Evolutionary conservation across 129 eudicot species (phyloP).

Genomic region (Lonicera japonica): DNA sequence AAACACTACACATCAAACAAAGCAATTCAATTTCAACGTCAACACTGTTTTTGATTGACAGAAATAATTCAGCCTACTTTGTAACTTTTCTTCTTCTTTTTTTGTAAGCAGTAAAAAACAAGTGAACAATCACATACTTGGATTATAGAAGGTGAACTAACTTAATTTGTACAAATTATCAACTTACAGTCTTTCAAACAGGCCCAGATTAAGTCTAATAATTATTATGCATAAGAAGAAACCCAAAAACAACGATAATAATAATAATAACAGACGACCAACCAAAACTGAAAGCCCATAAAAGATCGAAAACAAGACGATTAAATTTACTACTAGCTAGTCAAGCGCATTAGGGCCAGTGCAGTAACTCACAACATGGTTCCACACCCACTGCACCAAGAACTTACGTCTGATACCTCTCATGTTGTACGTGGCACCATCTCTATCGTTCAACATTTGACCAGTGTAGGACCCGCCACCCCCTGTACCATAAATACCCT

Average conservation of each 20-base stretch:
- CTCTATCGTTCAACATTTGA: conserved; percentile 72
- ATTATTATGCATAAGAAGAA: conserved; percentile 8
- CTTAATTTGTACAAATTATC: too few species aligned
- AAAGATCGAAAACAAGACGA: conserved; percentile 9
- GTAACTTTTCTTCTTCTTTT: too few species aligned
- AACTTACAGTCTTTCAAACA: neutral
- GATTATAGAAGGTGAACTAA: too few species aligned
- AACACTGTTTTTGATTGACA: too few species aligned
- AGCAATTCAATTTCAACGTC: too few species aligned
- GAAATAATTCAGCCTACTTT: too few species aligned
- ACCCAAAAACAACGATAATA: neutral
- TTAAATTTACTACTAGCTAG: conserved; percentile 44
- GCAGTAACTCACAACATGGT: conserved; percentile 68
- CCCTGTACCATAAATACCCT: conserved; percentile 86
- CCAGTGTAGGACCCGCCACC: conserved; percentile 97
- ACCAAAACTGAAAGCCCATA: conserved; percentile 10
- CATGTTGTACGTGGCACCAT: conserved; percentile 94
- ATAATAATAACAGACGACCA: too few species aligned
- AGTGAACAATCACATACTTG: too few species aligned
- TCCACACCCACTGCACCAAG: conserved; percentile 94
- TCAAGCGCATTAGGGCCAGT: conserved; percentile 93
- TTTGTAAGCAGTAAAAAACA: too few species aligned
- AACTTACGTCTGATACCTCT: conserved; percentile 69
- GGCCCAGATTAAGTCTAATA: neutral
- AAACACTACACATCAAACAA: too few species aligned